These are phyloP conservation scores for Citrus hindsii DNA, from an alignment of 345 rosid genomes.

Conservation along the genomic window DNA sequence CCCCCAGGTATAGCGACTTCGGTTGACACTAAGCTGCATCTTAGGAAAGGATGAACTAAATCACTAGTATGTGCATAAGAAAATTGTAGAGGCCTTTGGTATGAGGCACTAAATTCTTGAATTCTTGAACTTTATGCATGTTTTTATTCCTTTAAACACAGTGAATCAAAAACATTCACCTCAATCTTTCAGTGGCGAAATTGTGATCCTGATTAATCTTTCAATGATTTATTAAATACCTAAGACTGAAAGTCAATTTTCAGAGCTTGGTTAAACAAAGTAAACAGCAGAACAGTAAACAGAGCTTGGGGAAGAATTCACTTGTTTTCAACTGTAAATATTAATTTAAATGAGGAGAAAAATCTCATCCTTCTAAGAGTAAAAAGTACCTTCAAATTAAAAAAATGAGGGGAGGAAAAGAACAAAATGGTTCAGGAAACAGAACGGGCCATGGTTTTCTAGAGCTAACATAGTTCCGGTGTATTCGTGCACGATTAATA, in stretches of 20 bases:
- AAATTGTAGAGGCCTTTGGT: background rate
- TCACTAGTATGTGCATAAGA: background rate
- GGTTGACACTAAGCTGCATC: background rate
- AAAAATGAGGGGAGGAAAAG: background rate
- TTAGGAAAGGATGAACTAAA: background rate
- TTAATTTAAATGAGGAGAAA: background rate
- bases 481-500: background rate
- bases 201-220: background rate
- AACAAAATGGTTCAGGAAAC: background rate
- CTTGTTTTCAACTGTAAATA: background rate
- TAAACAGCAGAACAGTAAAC: background rate
- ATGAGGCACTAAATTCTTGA: background rate
- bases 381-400: background rate
- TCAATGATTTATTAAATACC: background rate
- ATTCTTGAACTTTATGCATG: background rate
- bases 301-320: background rate
- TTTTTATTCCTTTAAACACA: background rate
- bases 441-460: background rate
- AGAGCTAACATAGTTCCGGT: background rate
- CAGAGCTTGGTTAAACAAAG: background rate
- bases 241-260: background rate
- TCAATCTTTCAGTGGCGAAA: background rate
- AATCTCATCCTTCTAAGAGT: background rate
- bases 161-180: background rate
- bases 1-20: background rate